These are phyloP conservation scores for Tephrocybe sp. DNA, from an alignment of 768 basidiomycete species.

Conservation along the genomic window DNA sequence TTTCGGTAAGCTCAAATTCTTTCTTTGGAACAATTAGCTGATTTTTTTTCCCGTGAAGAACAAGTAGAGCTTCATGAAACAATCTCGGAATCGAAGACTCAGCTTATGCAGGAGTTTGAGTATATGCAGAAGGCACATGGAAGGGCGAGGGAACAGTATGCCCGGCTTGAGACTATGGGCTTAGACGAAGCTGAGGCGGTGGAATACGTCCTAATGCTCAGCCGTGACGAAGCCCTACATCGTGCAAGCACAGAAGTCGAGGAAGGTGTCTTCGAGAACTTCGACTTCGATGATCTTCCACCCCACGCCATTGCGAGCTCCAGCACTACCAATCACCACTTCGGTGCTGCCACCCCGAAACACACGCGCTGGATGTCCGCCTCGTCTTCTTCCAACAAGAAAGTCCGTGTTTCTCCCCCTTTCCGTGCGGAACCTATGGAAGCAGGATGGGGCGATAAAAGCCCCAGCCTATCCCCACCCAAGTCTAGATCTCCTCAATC, in stretches of 20 bases:
- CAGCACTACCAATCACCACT: slow-evolving; percentile 15
- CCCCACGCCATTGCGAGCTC: slow-evolving; percentile 12
- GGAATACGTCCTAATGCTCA: slow-evolving; percentile 83
- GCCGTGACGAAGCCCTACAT: slow-evolving; percentile 65
- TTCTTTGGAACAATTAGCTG: slow-evolving; percentile 5
- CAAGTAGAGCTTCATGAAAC: slow-evolving; percentile 63
- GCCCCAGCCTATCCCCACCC: slow-evolving; percentile 17
- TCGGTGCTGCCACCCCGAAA: slow-evolving; percentile 9
- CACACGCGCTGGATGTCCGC: slow-evolving; percentile 23
- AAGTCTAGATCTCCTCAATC: slow-evolving; percentile 28
- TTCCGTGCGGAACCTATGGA: slow-evolving; percentile 54
- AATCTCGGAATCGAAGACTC: slow-evolving; percentile 56
- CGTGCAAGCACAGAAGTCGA: slow-evolving; percentile 25
- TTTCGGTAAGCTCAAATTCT: slow-evolving; percentile 37
- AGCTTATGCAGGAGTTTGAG: slow-evolving; percentile 52
- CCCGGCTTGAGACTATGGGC: slow-evolving; percentile 61
- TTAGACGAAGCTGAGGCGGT: slow-evolving; percentile 73
- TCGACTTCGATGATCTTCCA: slow-evolving; percentile 36
- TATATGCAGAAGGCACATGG: slow-evolving; percentile 36
- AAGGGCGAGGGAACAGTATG: slow-evolving; percentile 57
- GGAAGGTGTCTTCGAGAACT: slow-evolving; percentile 61
- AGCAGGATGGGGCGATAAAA: slow-evolving; percentile 36
- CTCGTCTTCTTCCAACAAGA: slow-evolving; percentile 44
- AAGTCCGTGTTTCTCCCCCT: slow-evolving; percentile 56
- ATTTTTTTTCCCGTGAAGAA: slow-evolving; percentile 35